Percentiles rank a stretch among this genome's conserved stretches.
phyloP scores from a whole-genome alignment of 1,284 basidiomycete species.

The Microstroma glucosiphilum region DNA sequence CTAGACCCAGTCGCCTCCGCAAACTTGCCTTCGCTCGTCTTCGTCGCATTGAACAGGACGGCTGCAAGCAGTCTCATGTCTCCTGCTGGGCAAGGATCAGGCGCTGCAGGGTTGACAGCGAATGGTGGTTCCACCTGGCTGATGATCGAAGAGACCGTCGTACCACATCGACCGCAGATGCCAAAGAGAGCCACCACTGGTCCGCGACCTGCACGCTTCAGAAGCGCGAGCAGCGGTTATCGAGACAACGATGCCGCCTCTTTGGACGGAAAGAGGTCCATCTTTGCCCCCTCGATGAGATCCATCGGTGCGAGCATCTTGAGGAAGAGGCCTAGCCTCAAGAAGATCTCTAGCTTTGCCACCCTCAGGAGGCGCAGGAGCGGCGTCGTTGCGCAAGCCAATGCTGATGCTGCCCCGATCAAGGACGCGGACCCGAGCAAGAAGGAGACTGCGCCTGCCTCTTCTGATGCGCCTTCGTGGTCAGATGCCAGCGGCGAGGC shows the following conservation, averaged over 20 bases:
- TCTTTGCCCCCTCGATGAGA: conserved; percentile 12
- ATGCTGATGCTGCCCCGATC: no score
- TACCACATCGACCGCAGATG: conserved; percentile 6
- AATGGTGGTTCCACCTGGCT: conserved; percentile 8
- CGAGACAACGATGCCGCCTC: conserved; percentile 8
- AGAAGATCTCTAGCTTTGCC: conserved; percentile 1
- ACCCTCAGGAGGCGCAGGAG: background rate
- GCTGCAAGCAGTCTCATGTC: conserved; percentile 8
- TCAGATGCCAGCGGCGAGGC: no score
- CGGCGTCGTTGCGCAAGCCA: no score
- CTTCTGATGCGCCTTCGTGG: no score
- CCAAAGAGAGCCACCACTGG: background rate
- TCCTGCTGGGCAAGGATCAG: background rate
- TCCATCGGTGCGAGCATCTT: background rate
- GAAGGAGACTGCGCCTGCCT: no score
- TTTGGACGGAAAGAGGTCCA: conserved; percentile 7
- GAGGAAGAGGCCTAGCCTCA: background rate
- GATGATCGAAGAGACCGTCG: conserved; percentile 8
- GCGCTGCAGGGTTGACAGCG: background rate
- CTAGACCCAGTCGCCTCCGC: conserved; percentile 8
- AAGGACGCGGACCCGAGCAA: no score
- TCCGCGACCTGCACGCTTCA: background rate
- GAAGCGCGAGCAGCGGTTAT: background rate
- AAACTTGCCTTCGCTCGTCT: conserved; percentile 6
- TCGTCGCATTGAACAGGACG: conserved; percentile 10